phyloP scores from a whole-genome alignment of 2,329 filamentous ascomycete genomes.

The Beauveria caledonica region DNA sequence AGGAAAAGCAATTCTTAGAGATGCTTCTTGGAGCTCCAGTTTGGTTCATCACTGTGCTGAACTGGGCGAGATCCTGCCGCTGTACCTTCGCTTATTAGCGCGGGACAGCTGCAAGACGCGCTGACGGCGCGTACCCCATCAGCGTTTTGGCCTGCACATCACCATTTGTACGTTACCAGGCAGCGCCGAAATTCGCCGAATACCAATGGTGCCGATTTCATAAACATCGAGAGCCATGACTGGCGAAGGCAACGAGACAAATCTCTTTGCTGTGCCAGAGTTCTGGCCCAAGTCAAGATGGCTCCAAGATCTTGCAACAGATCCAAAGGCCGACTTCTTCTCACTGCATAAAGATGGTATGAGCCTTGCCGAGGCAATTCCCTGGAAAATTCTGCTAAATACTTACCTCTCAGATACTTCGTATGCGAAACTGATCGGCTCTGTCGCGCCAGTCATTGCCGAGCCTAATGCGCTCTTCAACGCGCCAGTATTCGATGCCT shows the following conservation, averaged over 20 bases:
- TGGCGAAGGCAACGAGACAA: conserved; percentile 34
- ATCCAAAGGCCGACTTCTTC: conserved; percentile 33
- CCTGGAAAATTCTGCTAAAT: background rate
- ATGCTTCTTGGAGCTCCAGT: background rate
- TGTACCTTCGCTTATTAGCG: background rate
- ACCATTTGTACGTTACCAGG: background rate
- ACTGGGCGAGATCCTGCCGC: background rate
- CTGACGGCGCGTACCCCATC: background rate
- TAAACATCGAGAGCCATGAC: conserved; percentile 19
- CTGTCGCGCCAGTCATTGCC: background rate
- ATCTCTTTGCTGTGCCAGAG: conserved; percentile 57
- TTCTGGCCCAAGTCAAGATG: conserved; percentile 50
- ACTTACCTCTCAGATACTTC: background rate
- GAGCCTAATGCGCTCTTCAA: conserved; percentile 34
- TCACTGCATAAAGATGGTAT: conserved; percentile 28
- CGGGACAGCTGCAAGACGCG: conserved; percentile 1
- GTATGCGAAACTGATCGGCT: background rate
- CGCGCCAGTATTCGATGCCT: conserved; percentile 19
- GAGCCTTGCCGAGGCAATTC: background rate
- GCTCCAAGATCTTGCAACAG: conserved; percentile 25
- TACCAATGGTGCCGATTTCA: background rate
- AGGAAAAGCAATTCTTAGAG: background rate
- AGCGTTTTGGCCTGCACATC: background rate
- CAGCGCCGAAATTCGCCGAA: background rate
- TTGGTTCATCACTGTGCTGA: background rate